Conservation (phyloP, 2,329 filamentous ascomycete species). For the Elsinoe fawcettii region DNA sequence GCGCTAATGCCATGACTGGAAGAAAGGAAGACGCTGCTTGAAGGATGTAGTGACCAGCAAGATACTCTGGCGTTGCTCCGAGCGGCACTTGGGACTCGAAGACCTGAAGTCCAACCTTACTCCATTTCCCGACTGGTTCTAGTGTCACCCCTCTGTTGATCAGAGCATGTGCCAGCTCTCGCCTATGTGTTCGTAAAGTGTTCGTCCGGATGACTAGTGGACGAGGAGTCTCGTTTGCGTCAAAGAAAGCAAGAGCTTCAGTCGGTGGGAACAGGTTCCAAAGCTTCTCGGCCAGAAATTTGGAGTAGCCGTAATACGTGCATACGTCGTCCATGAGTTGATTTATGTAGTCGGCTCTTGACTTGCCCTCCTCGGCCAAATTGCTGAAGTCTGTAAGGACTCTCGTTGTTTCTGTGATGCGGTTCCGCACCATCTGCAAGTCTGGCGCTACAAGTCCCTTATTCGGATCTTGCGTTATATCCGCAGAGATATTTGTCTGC, state of each 20-base stretch:
- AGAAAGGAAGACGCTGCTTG: slow-evolving; percentile 96
- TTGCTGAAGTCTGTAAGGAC: slow-evolving; percentile 84
- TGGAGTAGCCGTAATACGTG: slow-evolving; percentile 92
- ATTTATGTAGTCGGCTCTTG: slow-evolving; percentile 77
- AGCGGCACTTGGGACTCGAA: slow-evolving; percentile 85
- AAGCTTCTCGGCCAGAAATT: slow-evolving; percentile 91
- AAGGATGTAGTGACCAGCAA: slow-evolving; percentile 94
- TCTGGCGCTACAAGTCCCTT: slow-evolving; percentile 69
- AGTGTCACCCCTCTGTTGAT: slow-evolving; percentile 95
- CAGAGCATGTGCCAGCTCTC: slow-evolving; percentile 81
- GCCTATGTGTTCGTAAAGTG: slow-evolving; percentile 68
- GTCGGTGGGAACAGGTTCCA: slow-evolving; percentile 84
- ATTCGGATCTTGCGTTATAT: slow-evolving; percentile 54
- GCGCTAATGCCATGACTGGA: slow-evolving; percentile 92
- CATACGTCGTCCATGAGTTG: slow-evolving; percentile 88
- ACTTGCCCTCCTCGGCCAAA: slow-evolving; percentile 69
- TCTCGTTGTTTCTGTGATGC: slow-evolving; percentile 88
- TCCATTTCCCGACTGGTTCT: slow-evolving; percentile 97
- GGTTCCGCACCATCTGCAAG: slow-evolving; percentile 74
- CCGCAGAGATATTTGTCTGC: slow-evolving; percentile 83
- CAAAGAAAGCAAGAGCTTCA: slow-evolving; percentile 96
- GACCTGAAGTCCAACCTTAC: slow-evolving; percentile 91
- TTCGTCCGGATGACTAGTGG: slow-evolving; percentile 96
- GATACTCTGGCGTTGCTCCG: slow-evolving; percentile 93
- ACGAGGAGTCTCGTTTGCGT: slow-evolving; percentile 91